These are phyloP conservation scores for Apiospora hydei DNA, from an alignment of 2,329 filamentous ascomycete genomes.

Conservation along the genomic window DNA sequence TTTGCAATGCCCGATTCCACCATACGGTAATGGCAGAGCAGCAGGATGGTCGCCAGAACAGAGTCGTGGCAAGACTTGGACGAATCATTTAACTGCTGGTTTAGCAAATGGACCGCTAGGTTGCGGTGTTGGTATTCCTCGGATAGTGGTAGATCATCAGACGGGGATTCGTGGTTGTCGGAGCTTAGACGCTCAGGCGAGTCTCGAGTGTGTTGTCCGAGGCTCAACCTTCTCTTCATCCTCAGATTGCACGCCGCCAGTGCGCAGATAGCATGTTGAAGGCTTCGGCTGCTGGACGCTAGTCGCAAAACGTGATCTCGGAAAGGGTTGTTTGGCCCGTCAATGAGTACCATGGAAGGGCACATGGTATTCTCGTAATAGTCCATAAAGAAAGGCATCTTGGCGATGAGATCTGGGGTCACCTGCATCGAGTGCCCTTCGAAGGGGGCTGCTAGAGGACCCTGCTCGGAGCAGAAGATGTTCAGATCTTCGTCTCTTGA, in stretches of 20 bases:
- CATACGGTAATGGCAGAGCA: conserved; percentile 91
- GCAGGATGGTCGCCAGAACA: conserved; percentile 83
- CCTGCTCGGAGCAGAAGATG: conserved; percentile 49
- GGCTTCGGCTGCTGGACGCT: conserved; percentile 77
- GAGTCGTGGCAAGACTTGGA: conserved; percentile 81
- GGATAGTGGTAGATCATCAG: conserved; percentile 71
- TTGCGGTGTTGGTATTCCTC: conserved; percentile 86
- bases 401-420: conserved; percentile 71
- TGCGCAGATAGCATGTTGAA: conserved; percentile 93
- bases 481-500: conserved; percentile 53
- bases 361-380: conserved; percentile 95
- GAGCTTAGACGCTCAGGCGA: conserved; percentile 55
- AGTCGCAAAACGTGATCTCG: conserved; percentile 82
- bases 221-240: conserved; percentile 76
- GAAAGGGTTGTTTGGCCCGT: conserved; percentile 86
- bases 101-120: conserved; percentile 81
- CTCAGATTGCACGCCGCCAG: conserved; percentile 88
- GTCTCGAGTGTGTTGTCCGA: conserved; percentile 62
- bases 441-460: conserved; percentile 56
- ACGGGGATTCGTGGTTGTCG: conserved; percentile 56
- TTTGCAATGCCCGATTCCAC: conserved; percentile 92
- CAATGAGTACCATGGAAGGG: conserved; percentile 89
- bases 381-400: conserved; percentile 88
- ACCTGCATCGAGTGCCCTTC: conserved; percentile 57
- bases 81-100: conserved; percentile 82